A percentile compares a stretch with the other conserved stretches of the same genome.
These are phyloP conservation scores for Sporothrix brasiliensis DNA, from an alignment of 2,329 filamentous ascomycete species.

Conservation along the genomic window DNA sequence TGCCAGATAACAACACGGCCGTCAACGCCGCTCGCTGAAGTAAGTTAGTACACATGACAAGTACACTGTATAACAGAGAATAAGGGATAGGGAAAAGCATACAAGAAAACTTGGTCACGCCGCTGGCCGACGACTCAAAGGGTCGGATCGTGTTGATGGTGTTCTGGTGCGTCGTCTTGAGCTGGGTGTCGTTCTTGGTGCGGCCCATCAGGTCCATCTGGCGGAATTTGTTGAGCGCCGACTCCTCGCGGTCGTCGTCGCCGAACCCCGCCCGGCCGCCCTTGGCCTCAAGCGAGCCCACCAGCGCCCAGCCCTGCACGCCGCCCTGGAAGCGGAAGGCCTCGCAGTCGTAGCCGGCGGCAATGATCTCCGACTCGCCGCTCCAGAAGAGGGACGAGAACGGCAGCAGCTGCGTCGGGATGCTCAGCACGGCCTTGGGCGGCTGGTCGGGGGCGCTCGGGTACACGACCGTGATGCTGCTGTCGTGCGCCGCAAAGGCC, in stretches of 20 bases:
- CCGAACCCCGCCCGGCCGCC: conserved; percentile 61
- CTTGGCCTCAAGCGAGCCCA: conserved; percentile 78
- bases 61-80: neutral
- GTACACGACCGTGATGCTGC: conserved; percentile 95
- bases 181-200: conserved; percentile 84
- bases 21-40: conserved; percentile 75
- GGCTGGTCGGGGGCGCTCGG: conserved; percentile 88
- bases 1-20: conserved; percentile 81
- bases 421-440: conserved; percentile 83
- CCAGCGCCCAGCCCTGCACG: conserved; percentile 79
- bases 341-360: conserved; percentile 88
- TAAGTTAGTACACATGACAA: conserved; percentile 38
- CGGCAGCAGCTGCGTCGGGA: conserved; percentile 86
- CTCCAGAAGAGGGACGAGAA: conserved; percentile 95
- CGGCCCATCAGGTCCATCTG: conserved; percentile 99
- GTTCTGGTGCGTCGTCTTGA: conserved; percentile 96
- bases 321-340: conserved; percentile 85
- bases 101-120: conserved; percentile 83
- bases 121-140: conserved; percentile 67
- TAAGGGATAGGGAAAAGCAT: conserved; percentile 50
- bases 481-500: conserved; percentile 93
- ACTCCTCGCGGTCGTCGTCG: conserved; percentile 75
- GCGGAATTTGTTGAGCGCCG: conserved; percentile 94
- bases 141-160: conserved; percentile 83
- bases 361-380: conserved; percentile 88